Percentiles rank a stretch among this genome's conserved stretches.
Evolutionary conservation across 202 grass and related monocot genomes (phyloP).

Genomic region (Zoysia matrella): DNA sequence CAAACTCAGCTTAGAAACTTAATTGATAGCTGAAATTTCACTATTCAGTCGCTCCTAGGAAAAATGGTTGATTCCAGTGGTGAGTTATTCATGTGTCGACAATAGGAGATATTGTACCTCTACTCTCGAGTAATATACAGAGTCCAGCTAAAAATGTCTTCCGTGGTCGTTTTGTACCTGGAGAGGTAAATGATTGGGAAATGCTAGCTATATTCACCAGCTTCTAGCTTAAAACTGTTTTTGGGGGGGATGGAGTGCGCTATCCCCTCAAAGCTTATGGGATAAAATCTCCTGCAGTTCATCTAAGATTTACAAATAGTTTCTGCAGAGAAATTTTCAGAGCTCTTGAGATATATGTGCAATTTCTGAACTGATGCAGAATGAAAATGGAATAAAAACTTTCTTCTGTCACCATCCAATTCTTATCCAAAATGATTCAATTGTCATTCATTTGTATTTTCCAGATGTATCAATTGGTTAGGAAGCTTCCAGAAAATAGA

Average conservation of each 20-base stretch:
- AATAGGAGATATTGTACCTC: background rate
- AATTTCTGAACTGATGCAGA: background rate
- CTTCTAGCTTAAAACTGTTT: background rate
- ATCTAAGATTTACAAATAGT: background rate
- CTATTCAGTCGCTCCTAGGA: too few relatives aligned
- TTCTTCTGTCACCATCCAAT: too few relatives aligned
- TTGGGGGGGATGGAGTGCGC: background rate
- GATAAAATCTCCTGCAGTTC: background rate
- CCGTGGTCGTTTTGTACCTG: background rate
- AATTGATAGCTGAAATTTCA: background rate
- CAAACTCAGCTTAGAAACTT: background rate
- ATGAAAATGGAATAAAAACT: too few relatives aligned
- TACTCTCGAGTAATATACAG: background rate
- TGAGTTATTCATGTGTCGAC: background rate
- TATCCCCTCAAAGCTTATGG: background rate
- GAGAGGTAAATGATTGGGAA: background rate
- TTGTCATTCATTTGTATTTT: too few relatives aligned
- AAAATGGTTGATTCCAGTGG: too few relatives aligned
- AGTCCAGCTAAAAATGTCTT: background rate
- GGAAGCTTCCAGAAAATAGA: too few relatives aligned
- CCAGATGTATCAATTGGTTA: too few relatives aligned
- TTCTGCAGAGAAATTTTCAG: background rate
- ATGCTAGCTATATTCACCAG: background rate
- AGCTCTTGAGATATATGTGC: slow-evolving; percentile 43
- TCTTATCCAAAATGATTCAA: too few relatives aligned